Base-by-base conservation (phyloP, 495 filamentous ascomycete genomes). In the Immersiella caudata region DNA sequence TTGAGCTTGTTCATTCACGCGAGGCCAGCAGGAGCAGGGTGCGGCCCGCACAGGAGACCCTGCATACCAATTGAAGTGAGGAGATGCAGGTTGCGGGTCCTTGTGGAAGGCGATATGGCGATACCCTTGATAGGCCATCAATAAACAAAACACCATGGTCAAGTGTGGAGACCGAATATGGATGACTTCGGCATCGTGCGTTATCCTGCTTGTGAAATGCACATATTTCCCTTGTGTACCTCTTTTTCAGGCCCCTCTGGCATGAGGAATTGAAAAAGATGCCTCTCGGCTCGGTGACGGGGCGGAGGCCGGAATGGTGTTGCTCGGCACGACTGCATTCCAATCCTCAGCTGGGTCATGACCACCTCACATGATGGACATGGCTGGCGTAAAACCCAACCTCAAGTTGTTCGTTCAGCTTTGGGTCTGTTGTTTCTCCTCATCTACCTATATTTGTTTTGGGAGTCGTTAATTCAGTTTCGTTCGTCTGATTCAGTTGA, bases 271-370 rank as follows among this genome's bases (percentile, higher is more conserved):
- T 51, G 18, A 33, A 27, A 54, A n/a, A 11, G 9, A 46, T 50
- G 36, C 26, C 54, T 59, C 33, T 26, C 14, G 20, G 40, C 26
- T 33, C 26, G 26, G 26, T 40, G 33, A 64, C 33, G 61, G 52
- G 12, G 9, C 40, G 14, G 40, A 46, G 40, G 60, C 54, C 49
- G 68, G 57, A 62, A 62, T 67, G 68, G 50, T 55, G 68, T 70
- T 64, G 68, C 68, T 62, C 56, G 1, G 55, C 40, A 27, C 68
- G 26, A 70, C 68, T 46, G 33, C 68, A 68, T 70, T 70, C 66
- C 68, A 70, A n/a, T 54, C 60, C 29, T 52, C 65, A 55, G 25
- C 46, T 51, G 16, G 24, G 21, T n/a, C 0, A n/a, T 12, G 35
- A 26, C 22, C 16, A 50, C 16, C 22, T 29, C 14, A 46, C 22